Evolutionary conservation across 108 stramenopile species (phyloP).

Genomic region (Licmophora abbreviata): DNA sequence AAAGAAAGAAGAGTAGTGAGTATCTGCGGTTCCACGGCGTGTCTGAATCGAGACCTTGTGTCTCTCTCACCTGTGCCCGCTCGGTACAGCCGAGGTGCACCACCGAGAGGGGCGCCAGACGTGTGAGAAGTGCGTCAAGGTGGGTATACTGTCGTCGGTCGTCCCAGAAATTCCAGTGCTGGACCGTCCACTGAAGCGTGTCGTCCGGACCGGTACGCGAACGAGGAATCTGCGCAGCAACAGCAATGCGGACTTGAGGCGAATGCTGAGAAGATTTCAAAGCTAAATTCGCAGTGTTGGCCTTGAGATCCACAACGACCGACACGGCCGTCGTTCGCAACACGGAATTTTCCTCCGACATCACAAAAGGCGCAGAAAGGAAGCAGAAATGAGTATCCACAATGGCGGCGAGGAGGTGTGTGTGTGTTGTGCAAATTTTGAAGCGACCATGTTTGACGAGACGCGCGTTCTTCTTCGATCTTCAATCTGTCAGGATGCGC

Average conservation of each 20-base stretch:
- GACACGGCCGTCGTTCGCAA: too few relatives aligned
- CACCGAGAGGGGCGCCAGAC: conserved; percentile 24
- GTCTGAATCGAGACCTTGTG: background rate
- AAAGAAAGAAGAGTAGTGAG: background rate
- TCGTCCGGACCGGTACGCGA: conserved; percentile 25
- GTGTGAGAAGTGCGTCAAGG: conserved; percentile 50
- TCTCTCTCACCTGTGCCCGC: conserved; percentile 1
- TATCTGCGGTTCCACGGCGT: background rate
- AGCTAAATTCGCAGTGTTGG: too few relatives aligned
- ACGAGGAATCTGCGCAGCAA: conserved; percentile 29
- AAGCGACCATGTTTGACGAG: too few relatives aligned
- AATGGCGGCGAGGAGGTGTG: too few relatives aligned
- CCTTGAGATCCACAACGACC: too few relatives aligned
- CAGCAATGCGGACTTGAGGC: conserved; percentile 11
- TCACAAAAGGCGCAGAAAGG: too few relatives aligned
- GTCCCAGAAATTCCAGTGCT: conserved; percentile 51
- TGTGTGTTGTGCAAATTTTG: too few relatives aligned
- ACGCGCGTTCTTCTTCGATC: too few relatives aligned
- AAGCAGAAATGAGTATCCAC: too few relatives aligned
- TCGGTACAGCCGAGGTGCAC: conserved; percentile 36
- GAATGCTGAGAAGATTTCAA: too few relatives aligned
- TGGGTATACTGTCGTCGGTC: conserved; percentile 49
- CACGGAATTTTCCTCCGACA: too few relatives aligned
- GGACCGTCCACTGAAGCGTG: conserved; percentile 25
- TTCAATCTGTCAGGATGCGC: too few relatives aligned